Base-by-base conservation (phyloP, 1,284 basidiomycete species). In the Tranzscheliella williamsii region DNA sequence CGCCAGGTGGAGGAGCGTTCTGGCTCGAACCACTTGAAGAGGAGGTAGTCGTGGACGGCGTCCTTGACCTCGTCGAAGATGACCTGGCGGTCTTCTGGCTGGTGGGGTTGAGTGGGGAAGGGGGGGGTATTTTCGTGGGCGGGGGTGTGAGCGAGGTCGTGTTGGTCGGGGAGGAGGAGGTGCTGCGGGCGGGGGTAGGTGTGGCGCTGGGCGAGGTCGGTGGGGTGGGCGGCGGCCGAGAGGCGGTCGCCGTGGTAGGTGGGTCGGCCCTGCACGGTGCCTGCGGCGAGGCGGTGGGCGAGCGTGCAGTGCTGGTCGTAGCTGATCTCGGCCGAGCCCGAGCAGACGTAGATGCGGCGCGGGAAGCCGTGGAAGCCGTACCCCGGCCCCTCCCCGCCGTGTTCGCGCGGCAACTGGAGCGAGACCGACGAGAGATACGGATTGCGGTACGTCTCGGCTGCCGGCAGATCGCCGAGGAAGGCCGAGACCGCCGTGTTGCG, bases 21-120 rank as follows among this genome's bases (percentile, higher is more conserved):
- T 0, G 71, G 71, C 38, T 73, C 72, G 26, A 64, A 73, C 72
- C 72, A 75, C 29, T 56, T 54, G 43, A 75, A 74, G 12, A 75
- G 43, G 32, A 70, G 52, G 38, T 64, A 75, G 17, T 74, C 68
- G 38, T 75, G 73, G 3, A 75, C 40, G 1, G 58, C 73, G 34
- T 72, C 72, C 24, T 52, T 53, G n/a, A 58, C 66, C 38, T 74
- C 72, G 42, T 75, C 71, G 2, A 75, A 44, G 4, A 66, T 36
- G 30, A 75, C 73, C 13, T 49, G 34, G 17, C 73, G 43, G 7
- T 67, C 61, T 23, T 73, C 54, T 2, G 46, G 39, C 8, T 18
- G 9, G 18, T 18, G 32, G 8, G 32, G 32, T 18, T 34, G 11
- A 20, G 17, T 18, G 26, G n/a, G 9, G n/a, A 9, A 9, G 26